Percentiles rank a stretch among this genome's conserved stretches.
Conservation (phyloP, 345 rosid species). For the Eucalyptus virginea region DNA sequence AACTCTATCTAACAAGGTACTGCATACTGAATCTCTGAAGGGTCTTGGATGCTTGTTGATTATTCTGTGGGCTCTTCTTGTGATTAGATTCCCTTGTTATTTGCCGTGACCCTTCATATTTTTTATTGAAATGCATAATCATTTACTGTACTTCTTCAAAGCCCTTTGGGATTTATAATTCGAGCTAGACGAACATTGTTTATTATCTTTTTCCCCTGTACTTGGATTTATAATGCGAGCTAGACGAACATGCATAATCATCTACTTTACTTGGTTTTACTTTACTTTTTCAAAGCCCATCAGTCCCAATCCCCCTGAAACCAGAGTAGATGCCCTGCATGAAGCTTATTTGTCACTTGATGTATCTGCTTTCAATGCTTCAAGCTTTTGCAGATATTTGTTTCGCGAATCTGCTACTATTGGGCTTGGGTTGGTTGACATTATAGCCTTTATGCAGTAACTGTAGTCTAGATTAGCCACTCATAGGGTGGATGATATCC, state of each 20-base stretch:
- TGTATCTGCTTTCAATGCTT: background rate
- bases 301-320: background rate
- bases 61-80: background rate
- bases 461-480: background rate
- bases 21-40: background rate
- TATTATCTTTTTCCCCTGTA: background rate
- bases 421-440: background rate
- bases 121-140: background rate
- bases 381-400: background rate
- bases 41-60: background rate
- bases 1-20: conserved; percentile 34
- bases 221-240: background rate
- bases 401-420: background rate
- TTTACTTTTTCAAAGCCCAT: background rate
- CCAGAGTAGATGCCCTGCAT: background rate
- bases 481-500: background rate
- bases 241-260: background rate
- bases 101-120: background rate
- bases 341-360: background rate
- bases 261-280: background rate
- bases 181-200: background rate
- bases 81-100: background rate
- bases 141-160: background rate
- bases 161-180: background rate
- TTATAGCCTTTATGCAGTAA: background rate